Evolutionary conservation across 495 filamentous ascomycete genomes (phyloP).

Genomic region (Aspergillus coremiiformis): DNA sequence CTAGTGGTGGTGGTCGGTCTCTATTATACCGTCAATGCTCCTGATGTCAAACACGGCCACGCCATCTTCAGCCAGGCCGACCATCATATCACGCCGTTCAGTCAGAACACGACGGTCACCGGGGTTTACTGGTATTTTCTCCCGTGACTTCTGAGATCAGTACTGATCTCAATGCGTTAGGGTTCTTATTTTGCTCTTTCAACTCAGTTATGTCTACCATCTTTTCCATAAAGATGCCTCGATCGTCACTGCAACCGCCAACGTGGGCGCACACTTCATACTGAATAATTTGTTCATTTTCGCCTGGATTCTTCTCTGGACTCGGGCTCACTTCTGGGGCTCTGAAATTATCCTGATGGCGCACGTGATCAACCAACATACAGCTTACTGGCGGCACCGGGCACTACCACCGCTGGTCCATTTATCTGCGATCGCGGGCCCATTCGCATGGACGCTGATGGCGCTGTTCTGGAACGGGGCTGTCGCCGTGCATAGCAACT

Average conservation of each 20-base stretch:
- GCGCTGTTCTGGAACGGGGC: constrained; percentile 84
- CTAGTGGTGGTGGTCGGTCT: constrained; percentile 59
- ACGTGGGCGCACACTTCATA: constrained; percentile 78
- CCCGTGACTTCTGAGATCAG: too few relatives aligned
- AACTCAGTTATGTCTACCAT: constrained; percentile 66
- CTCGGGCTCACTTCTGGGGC: constrained; percentile 60
- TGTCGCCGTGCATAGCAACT: constrained; percentile 56
- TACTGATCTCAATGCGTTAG: constrained; percentile 36
- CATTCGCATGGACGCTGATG: constrained; percentile 76
- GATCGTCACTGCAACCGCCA: constrained; percentile 58
- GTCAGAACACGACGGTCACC: constrained; percentile 60
- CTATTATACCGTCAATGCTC: constrained; percentile 59
- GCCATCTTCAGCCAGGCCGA: constrained; percentile 65
- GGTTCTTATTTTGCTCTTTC: constrained; percentile 66
- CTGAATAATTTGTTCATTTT: constrained; percentile 74
- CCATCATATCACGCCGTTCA: constrained; percentile 62
- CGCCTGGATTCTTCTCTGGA: constrained; percentile 75
- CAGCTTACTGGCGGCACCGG: constrained; percentile 72
- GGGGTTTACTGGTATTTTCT: constrained; percentile 64
- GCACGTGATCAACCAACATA: constrained; percentile 71
- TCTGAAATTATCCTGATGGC: constrained; percentile 67
- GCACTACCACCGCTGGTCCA: constrained; percentile 64
- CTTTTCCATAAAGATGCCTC: constrained; percentile 60
- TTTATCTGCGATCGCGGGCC: constrained; percentile 62
- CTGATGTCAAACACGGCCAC: constrained; percentile 46